These are phyloP conservation scores for Daldinia bambusicola DNA, from an alignment of 495 filamentous ascomycete species.

Conservation along the genomic window DNA sequence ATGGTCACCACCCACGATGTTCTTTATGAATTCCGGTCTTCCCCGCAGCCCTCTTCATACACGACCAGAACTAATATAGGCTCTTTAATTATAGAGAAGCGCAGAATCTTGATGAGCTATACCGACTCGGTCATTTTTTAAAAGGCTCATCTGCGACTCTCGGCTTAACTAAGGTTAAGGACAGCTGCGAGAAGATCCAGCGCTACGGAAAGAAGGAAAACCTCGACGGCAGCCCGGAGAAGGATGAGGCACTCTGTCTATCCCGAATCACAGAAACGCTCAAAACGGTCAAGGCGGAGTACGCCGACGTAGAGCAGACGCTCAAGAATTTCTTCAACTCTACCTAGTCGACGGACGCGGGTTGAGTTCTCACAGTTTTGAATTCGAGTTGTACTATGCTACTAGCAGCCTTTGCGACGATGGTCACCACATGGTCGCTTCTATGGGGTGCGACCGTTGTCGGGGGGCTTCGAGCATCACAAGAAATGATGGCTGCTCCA, in stretches of 20 bases:
- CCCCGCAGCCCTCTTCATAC: background rate
- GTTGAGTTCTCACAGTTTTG: constrained; percentile 25
- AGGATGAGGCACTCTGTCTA: constrained; percentile 72
- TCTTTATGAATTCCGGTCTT: constrained; percentile 19
- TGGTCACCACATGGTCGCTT: constrained; percentile 26
- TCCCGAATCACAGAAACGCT: constrained; percentile 75
- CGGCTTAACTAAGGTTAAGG: constrained; percentile 89
- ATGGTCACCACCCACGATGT: background rate
- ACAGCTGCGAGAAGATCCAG: constrained; percentile 95
- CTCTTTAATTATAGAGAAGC: constrained; percentile 59
- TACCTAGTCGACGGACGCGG: constrained; percentile 38
- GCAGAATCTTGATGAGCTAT: constrained; percentile 75
- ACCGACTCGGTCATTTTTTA: constrained; percentile 89
- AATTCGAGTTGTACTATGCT: constrained; percentile 32
- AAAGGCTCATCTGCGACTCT: constrained; percentile 98
- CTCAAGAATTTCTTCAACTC: constrained; percentile 76
- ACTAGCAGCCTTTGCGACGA: constrained; percentile 28
- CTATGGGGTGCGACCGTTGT: constrained; percentile 23
- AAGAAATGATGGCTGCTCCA: constrained; percentile 49
- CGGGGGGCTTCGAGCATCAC: constrained; percentile 41
- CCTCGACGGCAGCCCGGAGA: constrained; percentile 73
- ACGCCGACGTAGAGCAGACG: constrained; percentile 73
- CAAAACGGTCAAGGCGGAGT: constrained; percentile 77
- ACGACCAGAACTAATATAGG: constrained; percentile 31
- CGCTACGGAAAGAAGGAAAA: constrained; percentile 85